Evolutionary conservation across 1,139 yeast genomes (phyloP).

Genomic region (Meyerozyma elateridarum): DNA sequence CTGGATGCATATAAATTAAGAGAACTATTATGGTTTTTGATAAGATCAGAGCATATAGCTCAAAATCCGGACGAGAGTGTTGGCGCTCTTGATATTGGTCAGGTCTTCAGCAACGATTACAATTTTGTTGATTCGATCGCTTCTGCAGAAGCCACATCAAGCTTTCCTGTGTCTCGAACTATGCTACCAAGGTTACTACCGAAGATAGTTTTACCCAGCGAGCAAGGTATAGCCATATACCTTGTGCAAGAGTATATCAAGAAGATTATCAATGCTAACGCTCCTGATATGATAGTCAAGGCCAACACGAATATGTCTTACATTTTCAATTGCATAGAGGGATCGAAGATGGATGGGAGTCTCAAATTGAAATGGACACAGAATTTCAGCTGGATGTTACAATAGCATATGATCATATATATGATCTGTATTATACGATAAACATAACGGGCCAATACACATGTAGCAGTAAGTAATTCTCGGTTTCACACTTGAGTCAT

Average conservation of each 20-base stretch:
- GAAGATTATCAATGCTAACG: conserved; percentile 18
- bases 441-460: too few species aligned
- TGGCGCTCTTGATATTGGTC: conserved; percentile 7
- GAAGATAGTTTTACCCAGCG: conserved; percentile 21
- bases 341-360: conserved; percentile 20
- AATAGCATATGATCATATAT: conserved; percentile 1
- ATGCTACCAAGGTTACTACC: conserved; percentile 5
- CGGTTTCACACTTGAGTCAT: too few species aligned
- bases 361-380: conserved; percentile 19
- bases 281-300: conserved; percentile 10
- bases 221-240: conserved; percentile 19
- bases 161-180: neutral
- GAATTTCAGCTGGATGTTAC: conserved; percentile 13
- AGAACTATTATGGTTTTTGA: conserved; percentile 28
- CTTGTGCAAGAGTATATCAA: conserved; percentile 18
- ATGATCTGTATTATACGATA: too few species aligned
- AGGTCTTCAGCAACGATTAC: conserved; percentile 1
- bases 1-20: conserved; percentile 28
- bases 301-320: conserved; percentile 16
- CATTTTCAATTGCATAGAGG: conserved; percentile 20
- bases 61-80: conserved; percentile 16
- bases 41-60: conserved; percentile 22
- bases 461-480: too few species aligned
- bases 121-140: neutral
- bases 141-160: neutral